Percentiles rank a stretch among this genome's conserved stretches.
Conservation (phyloP, 129 eudicot species). For the Silybum marianum region DNA sequence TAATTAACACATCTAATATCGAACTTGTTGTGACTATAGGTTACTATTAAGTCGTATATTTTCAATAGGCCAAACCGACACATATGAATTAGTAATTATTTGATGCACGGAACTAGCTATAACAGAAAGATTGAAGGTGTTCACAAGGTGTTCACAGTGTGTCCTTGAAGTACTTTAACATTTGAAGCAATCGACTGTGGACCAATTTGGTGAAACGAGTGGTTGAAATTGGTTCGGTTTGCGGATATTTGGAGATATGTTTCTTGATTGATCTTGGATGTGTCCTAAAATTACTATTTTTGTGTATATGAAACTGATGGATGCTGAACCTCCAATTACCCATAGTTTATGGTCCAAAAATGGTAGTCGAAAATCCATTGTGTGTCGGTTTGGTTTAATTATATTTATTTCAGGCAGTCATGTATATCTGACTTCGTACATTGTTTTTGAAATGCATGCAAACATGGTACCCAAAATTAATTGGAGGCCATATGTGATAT, state of each 20-base stretch:
- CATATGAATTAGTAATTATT: not conserved
- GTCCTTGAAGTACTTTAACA: constrained; percentile 29
- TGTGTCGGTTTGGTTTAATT: constrained; percentile 14
- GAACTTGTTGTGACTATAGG: not conserved
- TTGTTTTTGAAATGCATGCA: constrained; percentile 19
- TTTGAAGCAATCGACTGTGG: constrained; percentile 24
- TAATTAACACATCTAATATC: not conserved
- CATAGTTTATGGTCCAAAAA: constrained; percentile 25
- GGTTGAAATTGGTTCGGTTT: constrained; percentile 29
- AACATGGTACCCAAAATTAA: constrained; percentile 6
- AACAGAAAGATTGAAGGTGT: not conserved
- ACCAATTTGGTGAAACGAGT: constrained; percentile 22
- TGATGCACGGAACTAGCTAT: not conserved
- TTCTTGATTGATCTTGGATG: constrained; percentile 23
- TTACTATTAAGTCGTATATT: not conserved
- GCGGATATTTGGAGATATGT: constrained; percentile 15
- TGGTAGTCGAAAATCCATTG: not conserved
- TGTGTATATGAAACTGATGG: constrained; percentile 28
- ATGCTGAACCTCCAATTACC: constrained; percentile 28
- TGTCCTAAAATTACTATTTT: constrained; percentile 24
- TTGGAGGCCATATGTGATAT: not conserved
- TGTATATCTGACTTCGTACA: constrained; percentile 13
- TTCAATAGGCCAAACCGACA: not conserved
- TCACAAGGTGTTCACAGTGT: not conserved
- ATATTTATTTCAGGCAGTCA: constrained; percentile 11